Percentiles rank a stretch among this genome's conserved stretches.
Conservation (phyloP, 805 yeast species). For the Yamadazyma phyllophila region DNA sequence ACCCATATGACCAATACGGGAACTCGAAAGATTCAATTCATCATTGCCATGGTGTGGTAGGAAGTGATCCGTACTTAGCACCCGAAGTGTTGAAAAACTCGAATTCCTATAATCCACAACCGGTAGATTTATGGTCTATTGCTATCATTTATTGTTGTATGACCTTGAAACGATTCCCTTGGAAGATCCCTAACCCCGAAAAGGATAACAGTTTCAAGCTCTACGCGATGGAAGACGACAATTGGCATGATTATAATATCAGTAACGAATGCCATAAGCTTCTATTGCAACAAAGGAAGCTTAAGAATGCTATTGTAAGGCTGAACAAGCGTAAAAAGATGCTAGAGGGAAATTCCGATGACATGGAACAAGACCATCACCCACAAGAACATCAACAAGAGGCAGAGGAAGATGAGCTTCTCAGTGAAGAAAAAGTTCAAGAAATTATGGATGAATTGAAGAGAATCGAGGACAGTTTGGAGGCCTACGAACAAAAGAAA, state of each 20-base stretch:
- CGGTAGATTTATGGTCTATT: constrained; percentile 91
- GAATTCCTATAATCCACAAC: constrained; percentile 73
- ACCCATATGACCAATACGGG: constrained; percentile 63
- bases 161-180: constrained; percentile 88
- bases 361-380: constrained; percentile 19
- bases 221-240: constrained; percentile 78
- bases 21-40: constrained; percentile 55
- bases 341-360: constrained; percentile 11
- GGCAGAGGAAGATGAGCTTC: constrained; percentile 20
- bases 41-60: constrained; percentile 78
- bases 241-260: constrained; percentile 70
- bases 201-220: constrained; percentile 80
- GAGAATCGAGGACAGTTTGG: constrained; percentile 36
- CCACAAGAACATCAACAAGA: constrained; percentile 7
- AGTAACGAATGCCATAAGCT: constrained; percentile 72
- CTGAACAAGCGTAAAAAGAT: constrained; percentile 42
- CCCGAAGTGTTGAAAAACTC: constrained; percentile 80
- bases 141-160: constrained; percentile 91
- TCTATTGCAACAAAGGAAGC: constrained; percentile 56
- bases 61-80: constrained; percentile 85
- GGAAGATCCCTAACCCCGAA: constrained; percentile 82
- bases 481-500: constrained; percentile 35
- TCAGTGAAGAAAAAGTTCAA: constrained; percentile 32
- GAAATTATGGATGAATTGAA: constrained; percentile 32
- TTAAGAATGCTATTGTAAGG: constrained; percentile 44